Base-by-base conservation (phyloP, 805 yeast genomes). In the Saccharomycopsis fibuligera region DNA sequence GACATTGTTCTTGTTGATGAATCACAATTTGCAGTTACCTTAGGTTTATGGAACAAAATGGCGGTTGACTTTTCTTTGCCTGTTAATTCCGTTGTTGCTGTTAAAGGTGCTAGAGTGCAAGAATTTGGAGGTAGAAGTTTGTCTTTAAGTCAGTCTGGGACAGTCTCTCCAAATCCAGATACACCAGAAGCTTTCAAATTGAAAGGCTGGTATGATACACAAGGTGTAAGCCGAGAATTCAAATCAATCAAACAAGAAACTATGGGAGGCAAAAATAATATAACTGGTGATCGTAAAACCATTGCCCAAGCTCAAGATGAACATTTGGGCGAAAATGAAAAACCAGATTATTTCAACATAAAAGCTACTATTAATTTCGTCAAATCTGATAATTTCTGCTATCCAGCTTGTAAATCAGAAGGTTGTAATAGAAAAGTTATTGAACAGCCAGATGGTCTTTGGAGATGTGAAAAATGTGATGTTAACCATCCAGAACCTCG, bases 381-480 rank as follows among this genome's bases (percentile, higher is more conserved):
- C 46, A 81, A 80, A 63, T 75, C 83, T 17, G 95, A 87, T 54
- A 83, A 76, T 57, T 80, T 90, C 63, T 78, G 86, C 41, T 93
- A 93, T 64, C 96, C 98, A 14, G 93, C 98, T 6, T 93, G 99
- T 67, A 69, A 75, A 31, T 70, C 75, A 41, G 83, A 79, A 41
- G 79, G 75, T 36, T 93, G 99, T 70, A 82, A 82, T 62, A 81
- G 89, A 61, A 93, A 93, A 67, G 87, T 89, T 27, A 68, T 84
- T 39, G 86, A 86, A 60, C 81, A 76, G 48, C 72, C 78, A 29
- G 83, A 78, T 60, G 87, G 84, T 12, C 71, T 81, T 16, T 90
- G 96, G 96, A 79, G 95, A 64, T 93, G 99, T 71, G 98, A 90
- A 63, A 84, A 83, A 63, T 90, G 98, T 74, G 83, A 86, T 58